Evolutionary conservation across 306 rosid species (phyloP).

Genomic region (Gastrolobium villosum): DNA sequence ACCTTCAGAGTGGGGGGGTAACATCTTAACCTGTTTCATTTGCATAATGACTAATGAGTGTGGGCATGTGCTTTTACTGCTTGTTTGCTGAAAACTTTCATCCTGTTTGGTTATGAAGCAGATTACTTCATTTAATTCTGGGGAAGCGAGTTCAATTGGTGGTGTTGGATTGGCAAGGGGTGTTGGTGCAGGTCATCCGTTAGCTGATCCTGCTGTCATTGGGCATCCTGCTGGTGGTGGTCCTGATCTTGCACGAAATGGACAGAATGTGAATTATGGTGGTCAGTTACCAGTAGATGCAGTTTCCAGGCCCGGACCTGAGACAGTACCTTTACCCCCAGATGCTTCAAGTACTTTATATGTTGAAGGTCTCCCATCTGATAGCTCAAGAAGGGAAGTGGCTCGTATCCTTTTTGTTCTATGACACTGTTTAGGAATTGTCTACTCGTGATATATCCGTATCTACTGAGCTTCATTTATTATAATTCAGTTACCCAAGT

Average conservation of each 20-base stretch:
- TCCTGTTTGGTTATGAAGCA: conserved; percentile 58
- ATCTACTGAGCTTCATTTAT: conserved; percentile 28
- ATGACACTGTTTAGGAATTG: conserved; percentile 37
- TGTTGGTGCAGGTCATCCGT: conserved; percentile 60
- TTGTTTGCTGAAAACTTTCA: conserved; percentile 47
- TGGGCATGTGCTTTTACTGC: conserved; percentile 11
- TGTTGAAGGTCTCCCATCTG: conserved; percentile 92
- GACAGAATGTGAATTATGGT: conserved; percentile 58
- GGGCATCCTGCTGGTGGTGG: conserved; percentile 59
- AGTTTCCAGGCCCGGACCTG: conserved; percentile 69
- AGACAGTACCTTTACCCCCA: conserved; percentile 75
- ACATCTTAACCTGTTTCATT: conserved; percentile 41
- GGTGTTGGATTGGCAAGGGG: conserved; percentile 71
- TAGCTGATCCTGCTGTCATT: conserved; percentile 63
- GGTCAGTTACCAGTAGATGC: conserved; percentile 72
- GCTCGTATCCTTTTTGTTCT: conserved; percentile 80
- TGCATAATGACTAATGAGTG: conserved; percentile 5
- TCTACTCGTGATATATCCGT: conserved; percentile 18
- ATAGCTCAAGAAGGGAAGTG: conserved; percentile 86
- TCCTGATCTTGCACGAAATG: conserved; percentile 66
- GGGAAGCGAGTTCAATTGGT: conserved; percentile 65
- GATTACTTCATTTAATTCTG: conserved; percentile 67
- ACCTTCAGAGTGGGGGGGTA: conserved; percentile 86
- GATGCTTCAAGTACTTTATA: conserved; percentile 89
- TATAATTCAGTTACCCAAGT: conserved; percentile 20